These are phyloP conservation scores for Camelina sativa DNA, from an alignment of 345 rosid genomes.

Conservation along the genomic window DNA sequence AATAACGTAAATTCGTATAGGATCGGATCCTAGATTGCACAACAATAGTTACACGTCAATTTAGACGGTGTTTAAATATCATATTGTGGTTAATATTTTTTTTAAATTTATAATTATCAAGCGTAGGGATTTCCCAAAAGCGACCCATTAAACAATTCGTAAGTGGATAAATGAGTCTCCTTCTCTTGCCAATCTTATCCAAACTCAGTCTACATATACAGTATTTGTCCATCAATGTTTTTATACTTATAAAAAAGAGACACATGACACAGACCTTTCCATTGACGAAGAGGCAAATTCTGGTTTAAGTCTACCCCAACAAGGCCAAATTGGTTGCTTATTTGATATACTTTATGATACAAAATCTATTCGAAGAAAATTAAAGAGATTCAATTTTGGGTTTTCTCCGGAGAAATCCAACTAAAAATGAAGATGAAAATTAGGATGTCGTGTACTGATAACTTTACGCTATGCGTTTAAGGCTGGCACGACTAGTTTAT, in stretches of 20 bases:
- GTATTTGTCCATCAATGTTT: neutral
- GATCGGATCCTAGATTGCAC: conserved; percentile 22
- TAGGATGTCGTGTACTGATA: conserved; percentile 1
- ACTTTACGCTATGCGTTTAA: neutral
- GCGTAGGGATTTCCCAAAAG: conserved; percentile 27
- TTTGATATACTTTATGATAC: conserved; percentile 7
- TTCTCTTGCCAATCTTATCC: conserved; percentile 44
- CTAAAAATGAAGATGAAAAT: neutral
- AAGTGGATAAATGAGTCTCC: conserved; percentile 40
- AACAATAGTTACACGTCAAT: conserved; percentile 32
- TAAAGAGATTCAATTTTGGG: neutral
- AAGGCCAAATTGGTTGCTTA: conserved; percentile 22
- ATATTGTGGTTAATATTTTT: neutral
- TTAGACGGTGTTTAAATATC: conserved; percentile 6
- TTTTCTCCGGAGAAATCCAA: neutral
- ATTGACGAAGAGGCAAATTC: conserved; percentile 35
- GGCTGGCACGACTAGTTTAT: neutral
- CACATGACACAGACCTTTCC: conserved; percentile 38
- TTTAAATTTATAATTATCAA: neutral
- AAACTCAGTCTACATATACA: conserved; percentile 20
- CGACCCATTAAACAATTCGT: conserved; percentile 23
- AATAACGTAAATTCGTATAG: conserved; percentile 28
- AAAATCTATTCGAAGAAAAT: neutral
- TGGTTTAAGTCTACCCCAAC: conserved; percentile 17
- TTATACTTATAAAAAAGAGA: conserved; percentile 16